These are phyloP conservation scores for Hebeloma cylindrosporum DNA, from an alignment of 768 basidiomycete genomes.

Conservation along the genomic window DNA sequence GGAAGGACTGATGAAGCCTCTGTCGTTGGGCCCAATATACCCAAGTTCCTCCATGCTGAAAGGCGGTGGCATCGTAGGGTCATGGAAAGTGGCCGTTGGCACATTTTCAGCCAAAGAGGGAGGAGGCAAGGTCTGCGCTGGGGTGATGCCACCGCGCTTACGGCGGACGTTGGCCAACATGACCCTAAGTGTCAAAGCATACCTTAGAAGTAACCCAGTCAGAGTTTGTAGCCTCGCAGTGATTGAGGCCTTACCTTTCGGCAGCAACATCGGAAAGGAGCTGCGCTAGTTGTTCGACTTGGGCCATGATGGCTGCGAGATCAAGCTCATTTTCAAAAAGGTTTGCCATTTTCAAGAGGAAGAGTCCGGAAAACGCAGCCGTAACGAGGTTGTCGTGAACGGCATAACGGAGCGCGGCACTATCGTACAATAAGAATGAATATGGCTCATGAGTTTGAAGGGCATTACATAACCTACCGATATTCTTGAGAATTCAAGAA, in stretches of 20 bases:
- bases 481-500: constrained; percentile 82
- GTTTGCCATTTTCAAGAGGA: constrained; percentile 92
- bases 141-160: constrained; percentile 61
- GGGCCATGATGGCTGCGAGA: constrained; percentile 67
- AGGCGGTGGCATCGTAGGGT: constrained; percentile 54
- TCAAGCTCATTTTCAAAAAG: constrained; percentile 88
- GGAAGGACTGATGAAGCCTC: constrained; percentile 70
- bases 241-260: constrained; percentile 59
- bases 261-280: constrained; percentile 91
- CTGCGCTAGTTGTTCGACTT: constrained; percentile 90
- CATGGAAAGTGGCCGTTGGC: constrained; percentile 52
- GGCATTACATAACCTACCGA: constrained; percentile 55
- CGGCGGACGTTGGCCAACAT: constrained; percentile 92
- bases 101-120: constrained; percentile 55
- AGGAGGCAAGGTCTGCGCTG: constrained; percentile 51
- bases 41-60: constrained; percentile 88
- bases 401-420: constrained; percentile 87
- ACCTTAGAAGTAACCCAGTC: constrained; percentile 44
- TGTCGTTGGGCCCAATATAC: constrained; percentile 66
- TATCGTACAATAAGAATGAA: constrained; percentile 29
- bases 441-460: too few relatives aligned
- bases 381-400: constrained; percentile 93
- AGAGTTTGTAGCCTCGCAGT: background rate
- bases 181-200: constrained; percentile 87
- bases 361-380: constrained; percentile 87